Evolutionary conservation across 495 filamentous ascomycete genomes (phyloP).

Genomic region (Aspergillus homomorphus): DNA sequence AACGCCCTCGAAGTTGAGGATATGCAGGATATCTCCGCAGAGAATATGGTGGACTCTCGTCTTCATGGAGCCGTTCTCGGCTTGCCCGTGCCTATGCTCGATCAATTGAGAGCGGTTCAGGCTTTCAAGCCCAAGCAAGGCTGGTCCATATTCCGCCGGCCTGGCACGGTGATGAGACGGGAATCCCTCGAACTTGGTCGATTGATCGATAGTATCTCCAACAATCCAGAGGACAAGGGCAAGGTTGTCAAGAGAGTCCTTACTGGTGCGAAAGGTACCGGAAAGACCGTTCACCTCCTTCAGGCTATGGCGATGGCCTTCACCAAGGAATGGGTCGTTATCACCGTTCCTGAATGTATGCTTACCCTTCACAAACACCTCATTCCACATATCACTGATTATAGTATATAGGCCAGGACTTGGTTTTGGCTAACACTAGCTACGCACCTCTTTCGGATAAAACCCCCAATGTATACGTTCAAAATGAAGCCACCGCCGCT

Average conservation of each 20-base stretch:
- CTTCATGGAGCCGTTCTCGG: constrained; percentile 63
- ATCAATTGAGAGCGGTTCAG: constrained; percentile 74
- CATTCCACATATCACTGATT: constrained; percentile 10
- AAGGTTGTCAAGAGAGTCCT: constrained; percentile 63
- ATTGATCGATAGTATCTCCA: constrained; percentile 52
- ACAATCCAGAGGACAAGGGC: constrained; percentile 48
- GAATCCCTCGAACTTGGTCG: constrained; percentile 70
- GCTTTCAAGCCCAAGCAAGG: constrained; percentile 90
- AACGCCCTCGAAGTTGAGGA: constrained; percentile 77
- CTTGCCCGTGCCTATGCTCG: constrained; percentile 66
- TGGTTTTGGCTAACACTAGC: constrained; percentile 72
- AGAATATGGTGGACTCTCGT: constrained; percentile 51
- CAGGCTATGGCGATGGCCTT: constrained; percentile 84
- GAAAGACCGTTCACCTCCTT: constrained; percentile 81
- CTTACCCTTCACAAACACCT: constrained; percentile 6
- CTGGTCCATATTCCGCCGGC: constrained; percentile 82
- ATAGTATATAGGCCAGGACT: constrained; percentile 63
- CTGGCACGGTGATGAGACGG: constrained; percentile 67
- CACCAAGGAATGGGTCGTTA: constrained; percentile 80
- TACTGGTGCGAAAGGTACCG: constrained; percentile 68
- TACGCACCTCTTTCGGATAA: constrained; percentile 67
- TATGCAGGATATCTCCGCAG: constrained; percentile 55
- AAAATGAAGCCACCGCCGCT: constrained; percentile 69
- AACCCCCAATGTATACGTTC: constrained; percentile 63
- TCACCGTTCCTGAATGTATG: constrained; percentile 88